Conservation (phyloP, 257 asterid genomes). For the Striga asiatica region DNA sequence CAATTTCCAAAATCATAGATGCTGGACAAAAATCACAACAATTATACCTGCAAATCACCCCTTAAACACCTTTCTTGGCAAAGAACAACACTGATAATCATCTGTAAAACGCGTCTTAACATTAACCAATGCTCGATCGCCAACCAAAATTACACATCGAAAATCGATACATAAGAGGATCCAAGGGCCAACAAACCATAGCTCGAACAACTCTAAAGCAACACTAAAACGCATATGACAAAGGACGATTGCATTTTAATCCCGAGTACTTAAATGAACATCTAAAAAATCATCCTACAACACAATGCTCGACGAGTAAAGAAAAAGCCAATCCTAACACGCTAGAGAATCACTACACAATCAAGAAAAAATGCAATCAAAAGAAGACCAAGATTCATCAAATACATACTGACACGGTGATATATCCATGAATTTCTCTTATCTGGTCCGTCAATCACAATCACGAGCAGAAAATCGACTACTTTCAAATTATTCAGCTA, state of each 20-base stretch:
- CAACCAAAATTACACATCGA: neutral
- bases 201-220: no score
- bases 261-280: no score
- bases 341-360: conserved; percentile 7
- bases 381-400: neutral
- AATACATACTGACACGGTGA: neutral
- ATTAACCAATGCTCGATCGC: neutral
- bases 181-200: neutral
- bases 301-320: neutral
- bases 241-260: no score
- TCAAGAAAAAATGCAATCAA: neutral
- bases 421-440: neutral
- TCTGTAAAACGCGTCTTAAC: neutral
- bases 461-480: no score
- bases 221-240: no score
- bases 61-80: no score
- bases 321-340: neutral
- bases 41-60: no score
- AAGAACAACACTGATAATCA: no score
- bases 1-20: no score
- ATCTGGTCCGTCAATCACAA: no score
- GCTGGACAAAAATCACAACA: no score
- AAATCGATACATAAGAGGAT: neutral
- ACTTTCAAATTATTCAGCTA: conserved; percentile 17
- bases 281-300: conserved; percentile 7